phyloP scores from a whole-genome alignment of 768 basidiomycete species.

The Lentinula sp. region DNA sequence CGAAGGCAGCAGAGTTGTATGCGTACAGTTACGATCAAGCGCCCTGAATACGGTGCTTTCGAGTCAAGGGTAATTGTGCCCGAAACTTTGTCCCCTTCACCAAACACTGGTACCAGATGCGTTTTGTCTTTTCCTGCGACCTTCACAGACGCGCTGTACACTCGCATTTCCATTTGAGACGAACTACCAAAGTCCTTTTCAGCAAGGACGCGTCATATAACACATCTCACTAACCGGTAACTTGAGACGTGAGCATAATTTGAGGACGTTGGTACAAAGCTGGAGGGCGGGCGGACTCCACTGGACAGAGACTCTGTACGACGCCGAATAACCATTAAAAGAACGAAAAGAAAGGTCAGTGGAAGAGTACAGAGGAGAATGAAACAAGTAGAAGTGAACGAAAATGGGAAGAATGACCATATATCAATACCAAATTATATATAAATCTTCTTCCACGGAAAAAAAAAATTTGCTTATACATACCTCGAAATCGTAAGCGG shows the following conservation, averaged over 20 bases:
- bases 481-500: background rate
- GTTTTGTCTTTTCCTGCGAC: conserved; percentile 25
- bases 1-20: background rate
- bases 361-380: background rate
- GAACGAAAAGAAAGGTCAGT: background rate
- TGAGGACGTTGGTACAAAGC: conserved; percentile 25
- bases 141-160: conserved; percentile 59
- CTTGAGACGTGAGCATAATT: conserved; percentile 39
- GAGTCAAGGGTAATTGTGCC: conserved; percentile 57
- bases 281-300: conserved; percentile 22
- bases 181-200: conserved; percentile 27
- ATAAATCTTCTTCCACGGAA: background rate
- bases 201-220: background rate
- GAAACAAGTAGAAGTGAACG: background rate
- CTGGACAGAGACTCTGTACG: conserved; percentile 21
- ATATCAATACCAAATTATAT: background rate
- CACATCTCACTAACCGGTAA: conserved; percentile 34
- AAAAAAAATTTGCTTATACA: background rate
- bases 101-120: conserved; percentile 48
- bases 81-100: conserved; percentile 51
- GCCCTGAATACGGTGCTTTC: conserved; percentile 45
- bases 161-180: conserved; percentile 50
- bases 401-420: background rate
- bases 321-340: conserved; percentile 22
- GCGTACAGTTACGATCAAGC: conserved; percentile 49